Evolutionary conservation across 495 filamentous ascomycete genomes (phyloP).

Genomic region (Xylaria bambusicola): DNA sequence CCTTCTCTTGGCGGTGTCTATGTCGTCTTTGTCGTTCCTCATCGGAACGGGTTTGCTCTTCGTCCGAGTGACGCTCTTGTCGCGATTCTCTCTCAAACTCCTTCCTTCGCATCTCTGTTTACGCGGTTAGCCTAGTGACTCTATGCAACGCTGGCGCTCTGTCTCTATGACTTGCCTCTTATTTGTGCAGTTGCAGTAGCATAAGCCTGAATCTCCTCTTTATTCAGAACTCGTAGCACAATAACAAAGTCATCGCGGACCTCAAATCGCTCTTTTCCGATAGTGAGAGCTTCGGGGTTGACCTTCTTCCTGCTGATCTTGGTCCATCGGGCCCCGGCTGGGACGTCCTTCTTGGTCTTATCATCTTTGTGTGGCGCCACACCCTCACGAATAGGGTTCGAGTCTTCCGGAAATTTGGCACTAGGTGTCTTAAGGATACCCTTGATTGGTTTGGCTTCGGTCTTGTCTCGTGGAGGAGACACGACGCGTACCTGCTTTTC

Average conservation of each 20-base stretch:
- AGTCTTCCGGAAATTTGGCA: constrained; percentile 76
- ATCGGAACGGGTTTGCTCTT: constrained; percentile 33
- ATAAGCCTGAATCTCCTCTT: constrained; percentile 80
- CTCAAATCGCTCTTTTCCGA: constrained; percentile 78
- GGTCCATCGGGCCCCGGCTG: constrained; percentile 80
- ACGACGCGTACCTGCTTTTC: constrained; percentile 54
- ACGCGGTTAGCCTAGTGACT: background rate
- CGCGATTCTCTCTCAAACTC: constrained; percentile 38
- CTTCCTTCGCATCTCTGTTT: constrained; percentile 39
- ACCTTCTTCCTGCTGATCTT: constrained; percentile 83
- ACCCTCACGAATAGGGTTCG: constrained; percentile 78
- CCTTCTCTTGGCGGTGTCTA: constrained; percentile 34
- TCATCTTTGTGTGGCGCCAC: constrained; percentile 85
- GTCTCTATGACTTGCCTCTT: constrained; percentile 58
- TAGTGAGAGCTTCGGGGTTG: constrained; percentile 76
- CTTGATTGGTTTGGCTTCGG: constrained; percentile 54
- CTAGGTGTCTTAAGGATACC: constrained; percentile 73
- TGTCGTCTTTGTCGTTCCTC: constrained; percentile 31
- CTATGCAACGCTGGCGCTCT: background rate
- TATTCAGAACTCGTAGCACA: constrained; percentile 74
- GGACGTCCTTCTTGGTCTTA: constrained; percentile 68
- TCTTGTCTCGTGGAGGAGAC: constrained; percentile 54
- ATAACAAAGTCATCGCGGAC: constrained; percentile 82
- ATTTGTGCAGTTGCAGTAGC: constrained; percentile 74
- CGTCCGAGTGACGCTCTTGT: constrained; percentile 26